Conservation (phyloP, 805 yeast genomes). For the Cyberlindnera misumaiensis region DNA sequence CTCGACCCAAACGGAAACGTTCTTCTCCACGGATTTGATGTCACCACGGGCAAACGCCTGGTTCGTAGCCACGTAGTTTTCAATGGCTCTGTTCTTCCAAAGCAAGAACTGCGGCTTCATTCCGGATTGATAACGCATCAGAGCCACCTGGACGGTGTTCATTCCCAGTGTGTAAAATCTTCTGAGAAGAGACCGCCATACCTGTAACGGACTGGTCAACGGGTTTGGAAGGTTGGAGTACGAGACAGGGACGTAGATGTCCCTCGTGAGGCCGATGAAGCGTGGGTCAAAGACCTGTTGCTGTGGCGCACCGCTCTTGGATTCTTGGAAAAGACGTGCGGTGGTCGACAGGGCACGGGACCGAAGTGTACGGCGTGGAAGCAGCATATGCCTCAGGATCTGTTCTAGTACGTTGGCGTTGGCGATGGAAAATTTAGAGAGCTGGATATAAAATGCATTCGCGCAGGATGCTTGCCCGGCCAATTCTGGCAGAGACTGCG, state of each 20-base stretch:
- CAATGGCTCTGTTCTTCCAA: conserved; percentile 85
- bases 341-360: no score
- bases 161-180: conserved; percentile 56
- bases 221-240: conserved; percentile 37
- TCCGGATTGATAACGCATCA: conserved; percentile 63
- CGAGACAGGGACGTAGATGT: conserved; percentile 47
- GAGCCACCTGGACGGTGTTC: conserved; percentile 62
- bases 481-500: no score
- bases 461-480: no score
- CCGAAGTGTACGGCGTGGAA: no score
- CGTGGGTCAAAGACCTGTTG: conserved; percentile 31
- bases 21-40: conserved; percentile 37
- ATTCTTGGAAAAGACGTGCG: conserved; percentile 1
- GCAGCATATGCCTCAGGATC: no score
- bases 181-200: conserved; percentile 44
- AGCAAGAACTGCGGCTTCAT: conserved; percentile 58
- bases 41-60: conserved; percentile 66
- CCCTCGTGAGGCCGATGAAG: conserved; percentile 34
- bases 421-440: no score
- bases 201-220: conserved; percentile 34
- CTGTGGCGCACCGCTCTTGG: conserved; percentile 11
- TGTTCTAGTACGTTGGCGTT: no score
- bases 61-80: conserved; percentile 69
- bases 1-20: conserved; percentile 56
- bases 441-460: no score